Percentiles rank a stretch among this genome's conserved stretches.
Conservation (phyloP, 2,329 filamentous ascomycete species). For the Pseudogymnoascus sp. region DNA sequence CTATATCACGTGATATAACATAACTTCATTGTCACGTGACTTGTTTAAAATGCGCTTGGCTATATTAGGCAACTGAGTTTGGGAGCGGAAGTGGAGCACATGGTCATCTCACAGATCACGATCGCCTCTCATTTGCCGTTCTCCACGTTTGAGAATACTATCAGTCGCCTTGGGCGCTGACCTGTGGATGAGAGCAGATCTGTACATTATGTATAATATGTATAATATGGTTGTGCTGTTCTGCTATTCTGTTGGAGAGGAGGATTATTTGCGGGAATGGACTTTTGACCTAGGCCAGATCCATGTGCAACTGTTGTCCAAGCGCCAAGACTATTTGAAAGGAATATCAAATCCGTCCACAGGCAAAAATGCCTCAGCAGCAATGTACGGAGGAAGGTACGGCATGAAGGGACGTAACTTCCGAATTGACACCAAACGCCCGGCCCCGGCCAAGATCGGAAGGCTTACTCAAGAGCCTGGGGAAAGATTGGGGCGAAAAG, state of each 20-base stretch:
- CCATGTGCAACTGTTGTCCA: neutral
- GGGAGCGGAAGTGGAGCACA: neutral
- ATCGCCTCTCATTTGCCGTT: neutral
- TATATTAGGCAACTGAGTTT: neutral
- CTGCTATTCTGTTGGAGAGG: neutral
- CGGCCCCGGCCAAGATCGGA: neutral
- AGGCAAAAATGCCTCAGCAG: constrained; percentile 5
- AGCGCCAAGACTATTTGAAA: neutral
- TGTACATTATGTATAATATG: neutral
- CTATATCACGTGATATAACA: neutral
- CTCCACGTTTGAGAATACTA: neutral
- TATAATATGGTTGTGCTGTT: neutral
- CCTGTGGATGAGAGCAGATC: neutral
- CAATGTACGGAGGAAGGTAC: neutral
- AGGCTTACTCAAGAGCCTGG: neutral
- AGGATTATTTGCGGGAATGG: neutral
- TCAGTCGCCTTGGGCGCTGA: neutral
- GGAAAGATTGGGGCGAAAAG: neutral
- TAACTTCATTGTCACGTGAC: neutral
- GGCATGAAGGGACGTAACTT: neutral
- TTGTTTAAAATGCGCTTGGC: neutral
- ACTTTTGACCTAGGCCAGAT: neutral
- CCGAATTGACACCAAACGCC: constrained; percentile 2
- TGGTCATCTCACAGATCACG: neutral
- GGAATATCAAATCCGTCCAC: neutral